Percentiles rank a stretch among this genome's conserved stretches.
Evolutionary conservation across 139 green algal species (phyloP).

Genomic region (Asterochloris sp.): DNA sequence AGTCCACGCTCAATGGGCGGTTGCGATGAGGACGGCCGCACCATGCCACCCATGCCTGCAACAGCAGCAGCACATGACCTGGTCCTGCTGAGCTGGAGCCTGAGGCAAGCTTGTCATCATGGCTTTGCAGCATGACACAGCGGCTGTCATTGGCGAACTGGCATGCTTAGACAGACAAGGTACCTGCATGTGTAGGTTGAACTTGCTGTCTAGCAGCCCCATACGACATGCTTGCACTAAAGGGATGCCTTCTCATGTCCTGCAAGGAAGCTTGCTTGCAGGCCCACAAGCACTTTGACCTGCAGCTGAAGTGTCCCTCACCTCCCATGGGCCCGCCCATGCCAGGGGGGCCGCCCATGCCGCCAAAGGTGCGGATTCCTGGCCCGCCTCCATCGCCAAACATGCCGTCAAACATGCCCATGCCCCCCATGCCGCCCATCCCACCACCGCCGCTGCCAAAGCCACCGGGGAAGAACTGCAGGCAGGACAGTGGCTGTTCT

Average conservation of each 20-base stretch:
- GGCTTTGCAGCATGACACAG: too few relatives aligned
- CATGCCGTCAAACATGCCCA: conserved; percentile 32
- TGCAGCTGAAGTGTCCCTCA: background rate
- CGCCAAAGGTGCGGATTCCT: conserved; percentile 27
- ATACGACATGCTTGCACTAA: too few relatives aligned
- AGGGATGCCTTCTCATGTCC: too few relatives aligned
- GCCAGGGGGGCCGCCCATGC: conserved; percentile 30
- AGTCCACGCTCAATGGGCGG: conserved; percentile 55
- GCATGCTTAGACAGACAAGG: too few relatives aligned
- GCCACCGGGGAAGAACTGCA: conserved; percentile 59
- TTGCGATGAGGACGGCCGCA: conserved; percentile 36
- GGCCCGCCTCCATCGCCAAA: conserved; percentile 2
- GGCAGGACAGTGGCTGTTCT: background rate
- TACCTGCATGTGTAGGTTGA: too few relatives aligned
- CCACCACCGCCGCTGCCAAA: conserved; percentile 31
- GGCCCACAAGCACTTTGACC: background rate
- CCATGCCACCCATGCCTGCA: conserved; percentile 33
- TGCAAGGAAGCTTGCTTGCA: too few relatives aligned
- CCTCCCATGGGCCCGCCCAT: conserved; percentile 16
- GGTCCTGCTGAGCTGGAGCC: background rate
- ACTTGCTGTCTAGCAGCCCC: too few relatives aligned
- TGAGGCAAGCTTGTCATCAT: too few relatives aligned
- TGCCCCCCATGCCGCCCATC: conserved; percentile 21
- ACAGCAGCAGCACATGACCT: background rate
- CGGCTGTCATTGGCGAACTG: too few relatives aligned